Evolutionary conservation across 139 green algal species (phyloP).

Genomic region (Pseudopediastrum boryanum): DNA sequence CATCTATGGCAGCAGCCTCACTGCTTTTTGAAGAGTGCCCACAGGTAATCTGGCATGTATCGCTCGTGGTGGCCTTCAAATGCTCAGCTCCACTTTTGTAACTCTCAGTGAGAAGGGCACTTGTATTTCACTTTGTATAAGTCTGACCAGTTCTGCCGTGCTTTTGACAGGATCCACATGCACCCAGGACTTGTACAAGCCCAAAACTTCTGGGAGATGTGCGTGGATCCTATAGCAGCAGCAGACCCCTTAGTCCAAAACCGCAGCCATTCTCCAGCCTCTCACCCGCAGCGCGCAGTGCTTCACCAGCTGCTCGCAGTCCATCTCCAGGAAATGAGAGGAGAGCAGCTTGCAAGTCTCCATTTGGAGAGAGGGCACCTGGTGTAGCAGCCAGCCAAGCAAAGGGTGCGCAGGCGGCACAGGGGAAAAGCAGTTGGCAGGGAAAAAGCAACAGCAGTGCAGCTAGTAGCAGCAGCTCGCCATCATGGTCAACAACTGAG

Average conservation of each 20-base stretch:
- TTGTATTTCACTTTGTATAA: too few relatives aligned
- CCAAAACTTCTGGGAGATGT: constrained; percentile 32
- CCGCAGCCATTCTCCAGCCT: too few relatives aligned
- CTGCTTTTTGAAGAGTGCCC: constrained; percentile 71
- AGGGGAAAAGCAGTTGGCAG: too few relatives aligned
- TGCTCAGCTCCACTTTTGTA: background rate
- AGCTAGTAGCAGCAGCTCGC: too few relatives aligned
- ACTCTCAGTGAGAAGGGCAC: too few relatives aligned
- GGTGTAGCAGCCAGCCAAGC: too few relatives aligned
- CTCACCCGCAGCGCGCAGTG: constrained; percentile 4
- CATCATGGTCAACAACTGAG: too few relatives aligned
- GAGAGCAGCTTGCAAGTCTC: too few relatives aligned
- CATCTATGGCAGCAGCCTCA: constrained; percentile 42
- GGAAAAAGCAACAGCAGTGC: too few relatives aligned
- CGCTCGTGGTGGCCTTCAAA: background rate
- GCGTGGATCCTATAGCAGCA: constrained; percentile 39
- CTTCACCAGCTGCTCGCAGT: constrained; percentile 7
- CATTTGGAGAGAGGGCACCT: too few relatives aligned
- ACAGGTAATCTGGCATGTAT: constrained; percentile 12
- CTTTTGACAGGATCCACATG: constrained; percentile 57
- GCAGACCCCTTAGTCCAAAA: constrained; percentile 43
- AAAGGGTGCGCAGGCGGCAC: too few relatives aligned
- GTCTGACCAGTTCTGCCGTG: too few relatives aligned
- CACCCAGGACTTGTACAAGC: constrained; percentile 19
- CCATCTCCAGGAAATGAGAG: background rate